phyloP scores from a whole-genome alignment of 352 stramenopile species.

The Phytophthora pisi region DNA sequence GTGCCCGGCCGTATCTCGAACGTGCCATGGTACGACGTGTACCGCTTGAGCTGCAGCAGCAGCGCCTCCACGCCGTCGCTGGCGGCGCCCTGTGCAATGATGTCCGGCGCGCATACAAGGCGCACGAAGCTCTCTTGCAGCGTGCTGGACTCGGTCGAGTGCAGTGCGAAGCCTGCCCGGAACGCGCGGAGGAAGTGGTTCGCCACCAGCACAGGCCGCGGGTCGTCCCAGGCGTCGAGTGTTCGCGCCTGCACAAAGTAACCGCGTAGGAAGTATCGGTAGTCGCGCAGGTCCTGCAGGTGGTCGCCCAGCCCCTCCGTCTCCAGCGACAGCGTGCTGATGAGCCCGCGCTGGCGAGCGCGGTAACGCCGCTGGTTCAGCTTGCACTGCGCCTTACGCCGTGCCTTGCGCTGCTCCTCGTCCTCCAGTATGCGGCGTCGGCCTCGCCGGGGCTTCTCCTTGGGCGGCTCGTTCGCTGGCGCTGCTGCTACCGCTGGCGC shows the following conservation, averaged over 20 bases:
- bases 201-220: conserved; percentile 43
- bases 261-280: conserved; percentile 52
- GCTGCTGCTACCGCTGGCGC: background rate
- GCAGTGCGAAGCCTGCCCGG: conserved; percentile 63
- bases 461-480: conserved; percentile 6
- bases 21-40: conserved; percentile 70
- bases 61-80: conserved; percentile 50
- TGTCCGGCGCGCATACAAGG: conserved; percentile 44
- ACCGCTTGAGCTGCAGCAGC: conserved; percentile 69
- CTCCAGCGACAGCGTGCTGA: conserved; percentile 64
- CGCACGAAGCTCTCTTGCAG: conserved; percentile 66
- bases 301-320: conserved; percentile 53
- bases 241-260: conserved; percentile 18
- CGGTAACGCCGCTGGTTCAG: conserved; percentile 76
- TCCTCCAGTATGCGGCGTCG: conserved; percentile 63
- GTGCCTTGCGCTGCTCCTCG: conserved; percentile 60
- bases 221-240: conserved; percentile 11
- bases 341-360: conserved; percentile 65
- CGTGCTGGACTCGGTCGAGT: conserved; percentile 59
- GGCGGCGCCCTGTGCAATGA: conserved; percentile 35
- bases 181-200: conserved; percentile 64
- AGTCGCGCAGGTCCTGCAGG: conserved; percentile 53
- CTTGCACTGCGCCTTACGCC: conserved; percentile 77
- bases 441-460: conserved; percentile 40
- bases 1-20: conserved; percentile 42